These are phyloP conservation scores for Posidonia australis DNA, from an alignment of 106 monocot species.

Conservation along the genomic window DNA sequence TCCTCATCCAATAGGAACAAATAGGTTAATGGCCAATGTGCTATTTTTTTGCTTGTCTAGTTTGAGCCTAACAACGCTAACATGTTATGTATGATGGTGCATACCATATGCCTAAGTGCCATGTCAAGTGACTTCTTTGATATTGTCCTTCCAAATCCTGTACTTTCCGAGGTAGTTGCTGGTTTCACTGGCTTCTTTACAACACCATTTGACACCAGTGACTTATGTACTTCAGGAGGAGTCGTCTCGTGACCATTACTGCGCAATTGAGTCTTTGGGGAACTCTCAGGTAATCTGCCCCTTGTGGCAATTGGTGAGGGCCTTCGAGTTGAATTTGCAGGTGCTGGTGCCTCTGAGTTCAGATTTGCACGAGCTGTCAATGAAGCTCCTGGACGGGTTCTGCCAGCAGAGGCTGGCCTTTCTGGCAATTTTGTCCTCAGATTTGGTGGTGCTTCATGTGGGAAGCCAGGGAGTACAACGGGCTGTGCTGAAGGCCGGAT, in stretches of 20 bases:
- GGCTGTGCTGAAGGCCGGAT: constrained; percentile 39
- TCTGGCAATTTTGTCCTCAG: constrained; percentile 32
- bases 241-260: constrained; percentile 39
- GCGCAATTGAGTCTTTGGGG: constrained; percentile 19
- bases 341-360: constrained; percentile 32
- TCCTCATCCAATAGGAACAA: neutral
- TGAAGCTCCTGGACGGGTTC: constrained; percentile 40
- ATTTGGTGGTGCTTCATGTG: constrained; percentile 64
- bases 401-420: constrained; percentile 20
- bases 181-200: constrained; percentile 21
- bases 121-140: constrained; percentile 96
- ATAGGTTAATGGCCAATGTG: too few species aligned
- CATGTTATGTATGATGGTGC: neutral
- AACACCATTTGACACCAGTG: constrained; percentile 10
- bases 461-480: constrained; percentile 27
- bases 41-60: too few species aligned
- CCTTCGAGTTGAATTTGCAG: constrained; percentile 26
- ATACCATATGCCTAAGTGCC: constrained; percentile 95
- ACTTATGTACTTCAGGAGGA: constrained; percentile 27
- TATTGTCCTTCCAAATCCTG: constrained; percentile 81
- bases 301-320: constrained; percentile 37
- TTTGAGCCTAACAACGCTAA: too few species aligned
- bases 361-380: constrained; percentile 31
- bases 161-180: constrained; percentile 39
- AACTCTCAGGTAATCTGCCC: constrained; percentile 55